Conservation (phyloP, 202 grass and related monocot species). For the Brachypodium distachyon region DNA sequence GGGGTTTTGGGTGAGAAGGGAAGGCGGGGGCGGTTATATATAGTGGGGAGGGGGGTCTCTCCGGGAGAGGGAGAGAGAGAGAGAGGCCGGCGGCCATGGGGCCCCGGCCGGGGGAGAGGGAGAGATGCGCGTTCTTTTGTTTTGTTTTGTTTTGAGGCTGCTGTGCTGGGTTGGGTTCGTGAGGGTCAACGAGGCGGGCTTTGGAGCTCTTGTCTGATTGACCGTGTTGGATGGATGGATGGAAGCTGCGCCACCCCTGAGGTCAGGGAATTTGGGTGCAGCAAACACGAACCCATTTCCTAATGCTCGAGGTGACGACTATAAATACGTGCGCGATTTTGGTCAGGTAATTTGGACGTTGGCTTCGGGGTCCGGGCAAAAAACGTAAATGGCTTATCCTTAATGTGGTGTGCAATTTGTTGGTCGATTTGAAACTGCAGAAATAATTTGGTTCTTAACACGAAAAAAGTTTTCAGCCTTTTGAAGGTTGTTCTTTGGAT, state of each 20-base stretch:
- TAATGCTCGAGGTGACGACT: too few relatives aligned
- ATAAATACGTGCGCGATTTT: too few relatives aligned
- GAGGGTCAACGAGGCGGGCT: constrained; percentile 38
- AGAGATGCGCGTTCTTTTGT: not conserved
- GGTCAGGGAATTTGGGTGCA: not conserved
- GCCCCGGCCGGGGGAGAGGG: not conserved
- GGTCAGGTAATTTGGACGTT: not conserved
- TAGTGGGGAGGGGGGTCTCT: constrained; percentile 23
- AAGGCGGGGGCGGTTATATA: constrained; percentile 46
- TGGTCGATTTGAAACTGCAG: too few relatives aligned
- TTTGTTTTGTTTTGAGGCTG: not conserved
- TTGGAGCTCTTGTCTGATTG: constrained; percentile 12
- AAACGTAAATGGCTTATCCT: too few relatives aligned
- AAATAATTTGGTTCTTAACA: too few relatives aligned
- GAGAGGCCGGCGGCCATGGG: constrained; percentile 49
- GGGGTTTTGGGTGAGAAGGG: constrained; percentile 26
- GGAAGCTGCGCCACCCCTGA: too few relatives aligned
- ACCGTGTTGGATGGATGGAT: not conserved
- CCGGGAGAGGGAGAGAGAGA: not conserved
- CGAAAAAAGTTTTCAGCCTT: too few relatives aligned
- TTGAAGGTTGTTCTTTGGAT: too few relatives aligned
- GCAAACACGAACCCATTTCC: not conserved
- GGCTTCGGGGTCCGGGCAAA: too few relatives aligned
- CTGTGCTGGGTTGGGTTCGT: constrained; percentile 5
- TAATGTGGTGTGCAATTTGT: too few relatives aligned